Evolutionary conservation across 164 flowering plant species (phyloP), one percentile per base, ranked within the genome.

Genomic region (Magnolia kwangsiensis): DNA sequence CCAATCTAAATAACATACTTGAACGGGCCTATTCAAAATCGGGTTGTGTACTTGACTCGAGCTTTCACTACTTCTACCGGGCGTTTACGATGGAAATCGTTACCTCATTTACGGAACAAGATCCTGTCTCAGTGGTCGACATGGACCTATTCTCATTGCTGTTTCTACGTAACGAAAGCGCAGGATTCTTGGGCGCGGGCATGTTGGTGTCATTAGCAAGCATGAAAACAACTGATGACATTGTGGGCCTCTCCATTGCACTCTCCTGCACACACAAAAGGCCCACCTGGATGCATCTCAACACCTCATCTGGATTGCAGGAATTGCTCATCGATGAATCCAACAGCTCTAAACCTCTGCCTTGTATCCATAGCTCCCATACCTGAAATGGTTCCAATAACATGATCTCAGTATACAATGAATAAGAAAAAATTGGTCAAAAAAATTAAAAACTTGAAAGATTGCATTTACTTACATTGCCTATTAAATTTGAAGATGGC

Each of bases 121-220:
- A 37, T 37, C 45, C 45, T 5, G 45, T 37, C 45, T 5, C 45
- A 37, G 6, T 37, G 45, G 45, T 37, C 45, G 45, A 37, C 7
- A 7, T 3, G 45, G 45, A 5, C 45, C 45, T 72, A 11, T 51
- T 14, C 18, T 27, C 27, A 24, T 20, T 51, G 37, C 31, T 21
- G 61, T 50, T 50, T 2, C 63, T n/a, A 7, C 45, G 7, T 4
- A 37, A 3, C 7, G 45, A 3, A 37, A 74, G 73, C 2, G 85
- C 86, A 18, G 75, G 81, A 75, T 80, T 71, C 31, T 78, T 81
- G 37, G 82, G 83, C n/a, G 75, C 76, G 10, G 86, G 81, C 31
- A 77, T 67, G 14, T 45, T 6, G 14, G 55, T 45, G 10, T 55
- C 80, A 66, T 67, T 55, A 3, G 51, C 65, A 29, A 78, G 55